Evolutionary conservation across 2,329 filamentous ascomycete genomes (phyloP).

Genomic region (Colletotrichum siamense): DNA sequence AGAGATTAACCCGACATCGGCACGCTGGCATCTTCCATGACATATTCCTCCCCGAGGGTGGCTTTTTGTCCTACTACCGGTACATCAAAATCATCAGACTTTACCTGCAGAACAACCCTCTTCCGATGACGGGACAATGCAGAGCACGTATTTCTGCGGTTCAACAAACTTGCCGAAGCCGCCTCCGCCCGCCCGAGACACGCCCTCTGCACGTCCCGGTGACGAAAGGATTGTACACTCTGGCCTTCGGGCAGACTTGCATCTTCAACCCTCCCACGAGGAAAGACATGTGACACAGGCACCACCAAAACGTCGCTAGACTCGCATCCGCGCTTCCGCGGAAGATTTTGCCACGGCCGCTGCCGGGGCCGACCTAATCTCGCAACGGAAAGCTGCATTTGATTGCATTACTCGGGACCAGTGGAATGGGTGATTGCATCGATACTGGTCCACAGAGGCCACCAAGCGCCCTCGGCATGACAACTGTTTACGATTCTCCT

Average conservation of each 20-base stretch:
- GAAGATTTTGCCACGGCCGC: neutral
- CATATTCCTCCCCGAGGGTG: neutral
- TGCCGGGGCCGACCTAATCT: neutral
- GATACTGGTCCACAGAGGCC: neutral
- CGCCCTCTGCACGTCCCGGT: neutral
- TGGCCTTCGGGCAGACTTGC: neutral
- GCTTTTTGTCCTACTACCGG: neutral
- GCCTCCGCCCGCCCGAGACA: neutral
- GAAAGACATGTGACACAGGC: neutral
- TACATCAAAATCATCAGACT: neutral
- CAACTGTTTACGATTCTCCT: neutral
- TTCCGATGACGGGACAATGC: neutral
- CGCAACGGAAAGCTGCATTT: neutral
- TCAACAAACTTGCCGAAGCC: neutral
- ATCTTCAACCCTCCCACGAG: neutral
- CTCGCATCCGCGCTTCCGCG: neutral
- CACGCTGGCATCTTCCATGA: neutral
- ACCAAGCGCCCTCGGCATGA: neutral
- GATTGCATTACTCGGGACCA: neutral
- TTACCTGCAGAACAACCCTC: neutral
- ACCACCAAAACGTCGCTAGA: neutral
- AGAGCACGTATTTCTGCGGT: neutral
- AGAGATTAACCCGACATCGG: neutral
- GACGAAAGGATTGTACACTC: too few relatives aligned
- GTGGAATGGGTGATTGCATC: conserved; percentile 2